These are phyloP conservation scores for Starmera caribaea DNA, from an alignment of 805 yeast genomes.

Conservation along the genomic window DNA sequence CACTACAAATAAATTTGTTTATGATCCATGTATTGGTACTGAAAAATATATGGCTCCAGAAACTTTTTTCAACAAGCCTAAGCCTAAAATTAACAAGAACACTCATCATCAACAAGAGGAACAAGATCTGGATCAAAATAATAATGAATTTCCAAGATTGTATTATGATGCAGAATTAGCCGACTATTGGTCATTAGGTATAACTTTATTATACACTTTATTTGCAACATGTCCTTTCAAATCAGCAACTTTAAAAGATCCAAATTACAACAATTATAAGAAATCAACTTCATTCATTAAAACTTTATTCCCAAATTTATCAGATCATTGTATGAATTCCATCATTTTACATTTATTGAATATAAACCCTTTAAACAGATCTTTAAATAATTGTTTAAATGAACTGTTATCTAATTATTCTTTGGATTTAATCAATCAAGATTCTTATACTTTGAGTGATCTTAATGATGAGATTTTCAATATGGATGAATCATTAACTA, in stretches of 20 bases:
- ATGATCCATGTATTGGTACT: constrained; percentile 48
- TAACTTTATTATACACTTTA: constrained; percentile 65
- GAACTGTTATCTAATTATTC: constrained; percentile 28
- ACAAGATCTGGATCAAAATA: too few relatives aligned
- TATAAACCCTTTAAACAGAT: constrained; percentile 45
- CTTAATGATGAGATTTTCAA: too few relatives aligned
- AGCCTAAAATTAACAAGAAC: too few relatives aligned
- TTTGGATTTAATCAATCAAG: too few relatives aligned
- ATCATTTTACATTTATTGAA: constrained; percentile 56
- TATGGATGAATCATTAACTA: too few relatives aligned
- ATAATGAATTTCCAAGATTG: background rate
- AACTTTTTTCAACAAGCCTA: constrained; percentile 39
- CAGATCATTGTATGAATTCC: constrained; percentile 61
- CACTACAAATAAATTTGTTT: constrained; percentile 6
- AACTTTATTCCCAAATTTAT: constrained; percentile 68
- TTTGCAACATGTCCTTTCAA: constrained; percentile 83
- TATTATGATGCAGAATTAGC: constrained; percentile 64
- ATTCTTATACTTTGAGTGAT: too few relatives aligned
- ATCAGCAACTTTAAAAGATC: constrained; percentile 58
- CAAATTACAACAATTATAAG: constrained; percentile 57
- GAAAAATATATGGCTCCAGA: constrained; percentile 95
- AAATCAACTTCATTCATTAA: constrained; percentile 59
- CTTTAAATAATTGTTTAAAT: constrained; percentile 40
- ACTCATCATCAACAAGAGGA: constrained; percentile 2
- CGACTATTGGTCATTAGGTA: constrained; percentile 85